Base-by-base conservation (phyloP, 2,329 filamentous ascomycete genomes). In the Ascochyta pisi region DNA sequence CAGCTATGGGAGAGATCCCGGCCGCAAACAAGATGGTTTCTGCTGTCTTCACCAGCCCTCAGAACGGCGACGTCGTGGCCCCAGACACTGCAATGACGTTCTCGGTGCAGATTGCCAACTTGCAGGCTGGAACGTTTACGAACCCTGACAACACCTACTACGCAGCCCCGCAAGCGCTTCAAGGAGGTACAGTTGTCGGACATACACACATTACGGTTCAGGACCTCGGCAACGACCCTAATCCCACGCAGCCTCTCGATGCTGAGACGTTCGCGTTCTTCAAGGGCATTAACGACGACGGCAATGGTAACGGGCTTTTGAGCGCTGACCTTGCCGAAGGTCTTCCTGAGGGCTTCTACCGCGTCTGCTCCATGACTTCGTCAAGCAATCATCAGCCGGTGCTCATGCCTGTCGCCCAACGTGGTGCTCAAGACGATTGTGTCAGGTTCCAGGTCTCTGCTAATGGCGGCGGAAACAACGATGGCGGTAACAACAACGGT, bases 1-100 rank as follows among this genome's bases (percentile, higher is more conserved):
- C 15, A 79, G 81, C 80, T n/a, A 84, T 85, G 82, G 83, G 83
- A 58, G 78, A 82, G 41, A 82, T 86, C 52, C 84, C 84, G 8
- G 73, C 78, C 8, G 68, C 74, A 16, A 64, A 64, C 52, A 79
- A 82, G 60, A 86, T 86, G 84, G 73, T 85, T 46, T 83, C 83
- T n/a, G 73, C 81, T 27, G 78, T 85, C 46, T 81, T 86, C 62
- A 73, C 74, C 22, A 76, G 65, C 61, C 84, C 84, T 0, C 62
- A 72, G 37, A 75, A 80, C 12, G 75, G 75, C 24, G 69, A 81
- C 19, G 69, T 73, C 47, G 47, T 84, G 24, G 19, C 64, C 0
- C 69, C 76, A 2, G 71, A 80, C 63, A 62, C 66, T n/a, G 63
- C 73, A 26, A 84, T 86, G 68, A 76, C 74, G 29, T 76, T 86